These are phyloP conservation scores for Escovopsis weberi DNA, from an alignment of 2,329 filamentous ascomycete genomes.

Conservation along the genomic window DNA sequence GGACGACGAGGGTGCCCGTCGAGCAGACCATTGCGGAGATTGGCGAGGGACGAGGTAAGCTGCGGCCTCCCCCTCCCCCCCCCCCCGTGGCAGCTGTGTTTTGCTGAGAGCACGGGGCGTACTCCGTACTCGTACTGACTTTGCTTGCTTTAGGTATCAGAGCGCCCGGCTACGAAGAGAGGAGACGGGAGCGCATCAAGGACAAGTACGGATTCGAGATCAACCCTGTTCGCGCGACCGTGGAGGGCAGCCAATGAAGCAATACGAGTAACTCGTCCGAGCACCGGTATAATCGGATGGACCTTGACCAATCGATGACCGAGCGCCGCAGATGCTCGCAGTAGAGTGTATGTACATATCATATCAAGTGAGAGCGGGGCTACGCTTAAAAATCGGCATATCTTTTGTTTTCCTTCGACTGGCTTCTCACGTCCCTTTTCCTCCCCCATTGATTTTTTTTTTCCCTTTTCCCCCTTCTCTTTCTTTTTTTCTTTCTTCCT, in stretches of 20 bases:
- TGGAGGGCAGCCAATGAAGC: conserved; percentile 27
- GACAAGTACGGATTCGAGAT: conserved; percentile 82
- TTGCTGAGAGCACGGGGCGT: too few relatives aligned
- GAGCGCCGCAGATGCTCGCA: too few relatives aligned
- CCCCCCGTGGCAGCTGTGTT: too few relatives aligned
- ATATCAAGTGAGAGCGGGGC: conserved; percentile 17
- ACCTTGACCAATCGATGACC: too few relatives aligned
- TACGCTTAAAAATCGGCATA: conserved; percentile 26
- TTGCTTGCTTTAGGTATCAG: conserved; percentile 49
- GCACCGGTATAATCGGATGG: too few relatives aligned
- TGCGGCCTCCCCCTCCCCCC: not conserved
- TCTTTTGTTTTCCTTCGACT: too few relatives aligned
- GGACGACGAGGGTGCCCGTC: conserved; percentile 56
- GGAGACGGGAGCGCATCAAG: conserved; percentile 67
- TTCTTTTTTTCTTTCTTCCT: conserved; percentile 15
- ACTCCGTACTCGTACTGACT: not conserved
- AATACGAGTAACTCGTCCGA: too few relatives aligned
- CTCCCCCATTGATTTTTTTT: too few relatives aligned
- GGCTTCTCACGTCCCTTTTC: too few relatives aligned
- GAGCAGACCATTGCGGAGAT: conserved; percentile 70
- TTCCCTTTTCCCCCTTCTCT: too few relatives aligned
- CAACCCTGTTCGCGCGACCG: conserved; percentile 43
- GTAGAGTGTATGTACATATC: too few relatives aligned
- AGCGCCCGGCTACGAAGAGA: conserved; percentile 70
- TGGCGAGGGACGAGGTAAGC: conserved; percentile 74